Evolutionary conservation across 768 basidiomycete species (phyloP), one percentile per base, ranked within the genome.

Genomic region (Mrakia gelida): DNA sequence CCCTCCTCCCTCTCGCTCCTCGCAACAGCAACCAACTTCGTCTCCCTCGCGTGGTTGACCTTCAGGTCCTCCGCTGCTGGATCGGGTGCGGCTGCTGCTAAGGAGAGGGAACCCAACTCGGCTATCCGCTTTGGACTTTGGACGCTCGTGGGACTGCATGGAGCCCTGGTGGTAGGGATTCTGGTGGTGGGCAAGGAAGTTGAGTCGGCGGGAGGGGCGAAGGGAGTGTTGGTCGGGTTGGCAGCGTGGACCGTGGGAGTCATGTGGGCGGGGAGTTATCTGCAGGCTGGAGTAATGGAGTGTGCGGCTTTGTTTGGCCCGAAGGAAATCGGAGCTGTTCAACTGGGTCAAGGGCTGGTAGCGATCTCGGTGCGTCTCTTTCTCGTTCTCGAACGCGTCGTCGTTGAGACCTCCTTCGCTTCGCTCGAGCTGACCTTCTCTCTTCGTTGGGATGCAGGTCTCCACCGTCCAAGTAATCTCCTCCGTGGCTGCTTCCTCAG

Each of bases 21-120:
- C 3, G 62, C 72, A 15, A 78, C 77, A 3, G 41, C 38, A 0
- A 75, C 73, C 32, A 78, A 78, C 68, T 74, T 78, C 49, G 7
- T 78, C 67, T 41, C 77, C n/a, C 73, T 78, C 28, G 65, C 72
- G 1, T 68, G 65, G 65, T 38, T 78, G 49, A 78, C 77, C 38
- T 78, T 74, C 65, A 23, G n/a, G 41, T 41, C 75, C 18, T 30
- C 67, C 9, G 68, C 32, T 56, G 30, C 28, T 15, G 61, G 23
- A 30, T 41, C 59, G 10, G 56, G 70, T 4, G 5, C 13, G 9
- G 28, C 41, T 2, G 5, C 13, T 18, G 28, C 41, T 38, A 26
- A 41, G 38, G 28, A 62, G 0, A 43, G 65, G n/a, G 70, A 49
- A 13, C 34, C 56, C 43, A 77, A 32, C 41, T 26, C 52, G 6